These are phyloP conservation scores for Dactylonectria estremocensis DNA, from an alignment of 2,329 filamentous ascomycete genomes.

Conservation along the genomic window DNA sequence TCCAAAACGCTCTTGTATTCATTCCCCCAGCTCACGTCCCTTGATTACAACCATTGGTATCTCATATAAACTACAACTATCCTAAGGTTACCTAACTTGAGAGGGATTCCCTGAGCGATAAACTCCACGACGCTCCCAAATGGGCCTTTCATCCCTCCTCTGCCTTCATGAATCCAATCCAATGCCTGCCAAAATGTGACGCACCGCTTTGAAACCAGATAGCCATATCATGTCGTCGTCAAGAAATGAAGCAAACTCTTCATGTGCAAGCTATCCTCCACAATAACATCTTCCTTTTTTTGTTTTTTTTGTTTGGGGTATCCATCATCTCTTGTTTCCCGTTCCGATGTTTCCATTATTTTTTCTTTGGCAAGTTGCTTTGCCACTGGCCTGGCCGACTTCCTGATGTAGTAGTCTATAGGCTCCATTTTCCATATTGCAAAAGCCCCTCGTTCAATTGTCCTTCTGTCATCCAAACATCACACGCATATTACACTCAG, in stretches of 20 bases:
- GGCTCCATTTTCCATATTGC: conserved; percentile 29
- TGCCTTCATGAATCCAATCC: conserved; percentile 41
- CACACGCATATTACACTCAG: conserved; percentile 30
- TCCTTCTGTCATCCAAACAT: conserved; percentile 28
- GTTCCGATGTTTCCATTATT: conserved; percentile 36
- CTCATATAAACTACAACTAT: conserved; percentile 45
- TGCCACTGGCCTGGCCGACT: conserved; percentile 28
- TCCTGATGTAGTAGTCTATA: conserved; percentile 38
- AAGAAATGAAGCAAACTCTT: conserved; percentile 45
- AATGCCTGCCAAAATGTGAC: conserved; percentile 44
- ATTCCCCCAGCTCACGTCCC: conserved; percentile 21
- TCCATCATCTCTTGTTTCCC: conserved; percentile 27
- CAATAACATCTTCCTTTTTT: conserved; percentile 31
- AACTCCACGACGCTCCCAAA: conserved; percentile 23
- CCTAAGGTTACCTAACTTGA: conserved; percentile 42
- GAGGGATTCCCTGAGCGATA: conserved; percentile 27
- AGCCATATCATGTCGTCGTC: conserved; percentile 52
- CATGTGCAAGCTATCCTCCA: conserved; percentile 37
- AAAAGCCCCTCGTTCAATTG: conserved; percentile 33
- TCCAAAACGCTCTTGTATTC: conserved; percentile 22
- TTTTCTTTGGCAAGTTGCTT: conserved; percentile 31
- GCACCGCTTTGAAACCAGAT: conserved; percentile 48
- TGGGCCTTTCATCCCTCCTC: conserved; percentile 30
- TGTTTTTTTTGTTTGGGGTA: conserved; percentile 33
- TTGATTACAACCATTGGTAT: conserved; percentile 46